These are phyloP conservation scores for Vitis vinifera DNA, from an alignment of 164 flowering plant genomes.

Conservation along the genomic window DNA sequence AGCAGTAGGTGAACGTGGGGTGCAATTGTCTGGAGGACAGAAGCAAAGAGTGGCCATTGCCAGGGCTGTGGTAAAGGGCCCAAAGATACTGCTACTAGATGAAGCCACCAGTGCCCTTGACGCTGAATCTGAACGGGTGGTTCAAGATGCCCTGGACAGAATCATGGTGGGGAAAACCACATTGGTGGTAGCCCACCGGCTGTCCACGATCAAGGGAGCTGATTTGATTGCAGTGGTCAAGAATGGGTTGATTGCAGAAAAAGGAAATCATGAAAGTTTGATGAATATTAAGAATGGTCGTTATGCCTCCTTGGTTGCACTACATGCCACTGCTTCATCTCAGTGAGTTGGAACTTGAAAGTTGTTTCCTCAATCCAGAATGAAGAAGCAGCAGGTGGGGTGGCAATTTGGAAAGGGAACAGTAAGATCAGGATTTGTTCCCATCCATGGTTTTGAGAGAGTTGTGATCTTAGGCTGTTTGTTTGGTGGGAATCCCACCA, in stretches of 20 bases:
- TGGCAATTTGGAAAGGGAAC: too few species aligned
- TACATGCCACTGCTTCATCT: conserved; percentile 23
- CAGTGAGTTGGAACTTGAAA: not conserved
- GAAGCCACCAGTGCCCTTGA: conserved; percentile 46
- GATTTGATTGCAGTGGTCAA: conserved; percentile 40
- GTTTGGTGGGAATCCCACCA: too few species aligned
- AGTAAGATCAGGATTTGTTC: too few species aligned
- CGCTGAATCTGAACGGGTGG: conserved; percentile 40
- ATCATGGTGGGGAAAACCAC: conserved; percentile 36
- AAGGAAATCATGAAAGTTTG: conserved; percentile 37
- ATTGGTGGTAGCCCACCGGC: conserved; percentile 33
- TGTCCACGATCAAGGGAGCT: conserved; percentile 37
- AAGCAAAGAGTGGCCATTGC: conserved; percentile 50
- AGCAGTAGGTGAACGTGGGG: conserved; percentile 38
- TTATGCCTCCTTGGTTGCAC: conserved; percentile 38
- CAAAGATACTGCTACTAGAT: conserved; percentile 36
- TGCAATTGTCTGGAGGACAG: conserved; percentile 43
- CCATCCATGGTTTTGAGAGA: too few species aligned
- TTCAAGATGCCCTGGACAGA: conserved; percentile 38
- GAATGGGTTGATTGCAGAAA: conserved; percentile 41
- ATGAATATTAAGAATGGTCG: conserved; percentile 35
- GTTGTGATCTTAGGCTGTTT: too few species aligned
- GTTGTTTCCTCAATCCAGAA: too few species aligned
- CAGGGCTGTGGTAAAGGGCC: conserved; percentile 37
- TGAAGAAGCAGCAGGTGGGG: too few species aligned